Evolutionary conservation across 2,329 filamentous ascomycete species (phyloP), one percentile per base, ranked within the genome.

Genomic region (Nigrospora sphaerica): DNA sequence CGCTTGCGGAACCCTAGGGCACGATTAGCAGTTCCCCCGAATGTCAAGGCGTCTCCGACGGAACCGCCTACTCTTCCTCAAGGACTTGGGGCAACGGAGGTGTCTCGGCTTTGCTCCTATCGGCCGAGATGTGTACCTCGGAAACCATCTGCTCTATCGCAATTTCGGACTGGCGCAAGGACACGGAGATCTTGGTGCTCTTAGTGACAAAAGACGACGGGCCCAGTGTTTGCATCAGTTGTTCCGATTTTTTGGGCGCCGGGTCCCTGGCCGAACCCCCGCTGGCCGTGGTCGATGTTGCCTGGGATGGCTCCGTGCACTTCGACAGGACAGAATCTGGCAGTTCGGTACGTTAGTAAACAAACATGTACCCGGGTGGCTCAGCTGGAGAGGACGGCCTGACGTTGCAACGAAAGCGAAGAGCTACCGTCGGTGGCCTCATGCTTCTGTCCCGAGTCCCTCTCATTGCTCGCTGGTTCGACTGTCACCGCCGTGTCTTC

Each of bases 261-360:
- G 57, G 55, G 36, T 66, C 62, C 13, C 57, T 50, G 11, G 57
- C 49, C 6, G 64, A 64, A 4, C 56, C 56, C 41, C 59, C 63
- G 16, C 60, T 62, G 11, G 65, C 63, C 9, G 62, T 62, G 12
- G 60, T 62, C 14, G 62, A 60, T 12, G 55, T 60, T 32, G 54
- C 49, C 36, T 57, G 53, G n/a, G 63, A 61, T 36, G 54, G 56
- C 16, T 68, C 64, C 17, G 72, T 73, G 61, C 68, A 68, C 52
- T 64, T 71, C 0, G 73, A 74, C 32, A 71, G 57, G 3, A 69
- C 63, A 5, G 74, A 75, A 44, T 73, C 74, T 64, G 48, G 39
- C 12, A 49, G 39, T 19, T 38, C 49, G 49, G 43, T 44, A 5
- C 52, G 39, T 60, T 45, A 49, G 49, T 54, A 45, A 57, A 54